Conservation (phyloP, 148 eudicot species). For the Nepenthes mirabilis region DNA sequence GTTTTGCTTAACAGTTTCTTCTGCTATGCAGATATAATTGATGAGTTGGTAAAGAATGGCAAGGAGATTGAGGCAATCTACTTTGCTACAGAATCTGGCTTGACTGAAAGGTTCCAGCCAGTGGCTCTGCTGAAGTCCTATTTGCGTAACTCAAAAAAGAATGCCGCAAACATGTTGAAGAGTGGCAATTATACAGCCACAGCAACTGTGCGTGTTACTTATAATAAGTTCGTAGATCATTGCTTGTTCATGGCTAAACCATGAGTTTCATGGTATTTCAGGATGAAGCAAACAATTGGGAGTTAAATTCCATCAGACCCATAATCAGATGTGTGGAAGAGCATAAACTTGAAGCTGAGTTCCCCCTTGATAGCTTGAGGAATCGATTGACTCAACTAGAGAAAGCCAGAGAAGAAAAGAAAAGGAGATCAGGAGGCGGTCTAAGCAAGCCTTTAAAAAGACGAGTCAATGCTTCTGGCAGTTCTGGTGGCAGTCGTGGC, state of each 20-base stretch:
- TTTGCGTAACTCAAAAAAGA: conserved; percentile 17
- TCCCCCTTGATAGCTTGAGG: conserved; percentile 27
- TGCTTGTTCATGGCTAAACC: not conserved
- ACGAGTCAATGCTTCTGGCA: conserved; percentile 11
- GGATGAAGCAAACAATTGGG: conserved; percentile 41
- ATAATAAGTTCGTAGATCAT: no score
- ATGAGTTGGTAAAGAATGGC: conserved; percentile 29
- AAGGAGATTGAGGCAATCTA: conserved; percentile 50
- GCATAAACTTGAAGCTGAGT: conserved; percentile 33
- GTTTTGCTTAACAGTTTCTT: no score
- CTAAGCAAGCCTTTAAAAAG: conserved; percentile 29
- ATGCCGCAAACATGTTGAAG: conserved; percentile 9
- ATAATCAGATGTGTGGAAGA: conserved; percentile 57
- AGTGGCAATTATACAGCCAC: conserved; percentile 17
- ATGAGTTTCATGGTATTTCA: conserved; percentile 8
- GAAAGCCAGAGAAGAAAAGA: conserved; percentile 39
- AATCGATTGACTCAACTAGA: conserved; percentile 29
- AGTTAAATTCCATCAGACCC: conserved; percentile 24
- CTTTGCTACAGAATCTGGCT: conserved; percentile 38
- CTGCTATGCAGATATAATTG: conserved; percentile 24
- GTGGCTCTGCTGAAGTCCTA: conserved; percentile 26
- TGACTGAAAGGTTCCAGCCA: conserved; percentile 39
- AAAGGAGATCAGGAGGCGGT: conserved; percentile 17
- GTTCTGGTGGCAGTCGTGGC: conserved; percentile 12
- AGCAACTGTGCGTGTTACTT: conserved; percentile 12